Evolutionary conservation across 305 asterid species (phyloP).

Genomic region (Petunia hybrid): DNA sequence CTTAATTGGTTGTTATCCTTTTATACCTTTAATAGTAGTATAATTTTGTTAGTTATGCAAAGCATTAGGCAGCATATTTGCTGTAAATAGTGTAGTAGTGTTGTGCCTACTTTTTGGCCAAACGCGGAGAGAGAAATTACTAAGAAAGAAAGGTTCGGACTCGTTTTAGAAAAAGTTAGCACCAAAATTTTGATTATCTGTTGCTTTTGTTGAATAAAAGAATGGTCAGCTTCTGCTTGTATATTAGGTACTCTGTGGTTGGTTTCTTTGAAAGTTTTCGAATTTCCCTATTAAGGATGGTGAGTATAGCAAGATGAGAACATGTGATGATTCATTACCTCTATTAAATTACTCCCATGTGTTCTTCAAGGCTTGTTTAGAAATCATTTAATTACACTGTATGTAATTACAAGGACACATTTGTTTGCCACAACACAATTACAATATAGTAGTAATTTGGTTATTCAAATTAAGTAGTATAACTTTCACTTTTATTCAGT

Average conservation of each 20-base stretch:
- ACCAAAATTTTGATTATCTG: neutral
- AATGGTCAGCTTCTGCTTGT: neutral
- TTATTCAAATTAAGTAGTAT: too few relatives aligned
- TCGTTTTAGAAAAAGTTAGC: neutral
- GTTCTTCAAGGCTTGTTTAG: too few relatives aligned
- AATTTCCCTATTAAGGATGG: neutral
- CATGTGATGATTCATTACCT: neutral
- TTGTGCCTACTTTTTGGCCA: conserved; percentile 6
- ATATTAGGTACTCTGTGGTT: neutral
- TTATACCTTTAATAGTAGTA: neutral
- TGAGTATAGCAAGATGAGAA: neutral
- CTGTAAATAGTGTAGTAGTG: neutral
- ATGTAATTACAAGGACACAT: too few relatives aligned
- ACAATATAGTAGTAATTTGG: too few relatives aligned
- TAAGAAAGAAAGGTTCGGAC: neutral
- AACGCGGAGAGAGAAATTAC: conserved; percentile 28
- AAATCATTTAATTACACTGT: too few relatives aligned
- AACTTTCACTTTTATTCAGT: too few relatives aligned
- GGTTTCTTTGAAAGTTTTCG: neutral
- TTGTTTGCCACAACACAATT: too few relatives aligned
- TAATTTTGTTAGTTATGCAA: neutral
- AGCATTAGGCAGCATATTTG: neutral
- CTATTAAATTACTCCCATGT: too few relatives aligned
- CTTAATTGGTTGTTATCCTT: neutral
- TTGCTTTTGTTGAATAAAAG: neutral